Evolutionary conservation across 495 filamentous ascomycete species (phyloP).

Genomic region (Amorphotheca resinae): DNA sequence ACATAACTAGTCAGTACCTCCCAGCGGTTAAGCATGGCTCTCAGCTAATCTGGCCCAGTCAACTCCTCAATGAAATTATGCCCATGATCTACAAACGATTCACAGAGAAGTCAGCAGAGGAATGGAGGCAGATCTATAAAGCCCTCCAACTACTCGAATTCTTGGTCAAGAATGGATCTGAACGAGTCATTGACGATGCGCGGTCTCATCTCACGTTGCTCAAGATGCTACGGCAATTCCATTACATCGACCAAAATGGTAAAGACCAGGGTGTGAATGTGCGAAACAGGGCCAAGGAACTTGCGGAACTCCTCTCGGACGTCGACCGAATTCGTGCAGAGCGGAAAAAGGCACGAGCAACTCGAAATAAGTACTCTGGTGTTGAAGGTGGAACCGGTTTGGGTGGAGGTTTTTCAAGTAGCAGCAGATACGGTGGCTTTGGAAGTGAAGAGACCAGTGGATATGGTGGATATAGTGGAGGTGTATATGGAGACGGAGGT

Average conservation of each 20-base stretch:
- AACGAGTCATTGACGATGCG: slow-evolving; percentile 95
- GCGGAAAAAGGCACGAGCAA: slow-evolving; percentile 82
- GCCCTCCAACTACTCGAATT: slow-evolving; percentile 93
- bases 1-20: slow-evolving; percentile 87
- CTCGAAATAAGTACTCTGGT: slow-evolving; percentile 87
- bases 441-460: slow-evolving; percentile 53
- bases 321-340: slow-evolving; percentile 88
- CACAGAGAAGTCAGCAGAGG: slow-evolving; percentile 94
- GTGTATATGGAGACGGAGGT: slow-evolving; percentile 89
- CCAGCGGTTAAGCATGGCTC: too few species aligned
- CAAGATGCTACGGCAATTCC: slow-evolving; percentile 98
- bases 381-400: slow-evolving; percentile 68
- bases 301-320: slow-evolving; percentile 84
- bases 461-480: slow-evolving; percentile 75
- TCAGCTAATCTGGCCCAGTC: too few species aligned
- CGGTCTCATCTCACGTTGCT: slow-evolving; percentile 86
- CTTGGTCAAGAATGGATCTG: slow-evolving; percentile 95
- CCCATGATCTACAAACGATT: slow-evolving; percentile 99
- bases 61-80: slow-evolving; percentile 98
- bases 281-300: slow-evolving; percentile 87
- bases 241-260: slow-evolving; percentile 90
- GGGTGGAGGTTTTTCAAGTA: slow-evolving; percentile 36
- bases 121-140: slow-evolving; percentile 99
- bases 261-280: slow-evolving; percentile 99
- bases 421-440: slow-evolving; percentile 74